phyloP scores from a whole-genome alignment of 768 basidiomycete genomes.

The Agaricus subrufescens region DNA sequence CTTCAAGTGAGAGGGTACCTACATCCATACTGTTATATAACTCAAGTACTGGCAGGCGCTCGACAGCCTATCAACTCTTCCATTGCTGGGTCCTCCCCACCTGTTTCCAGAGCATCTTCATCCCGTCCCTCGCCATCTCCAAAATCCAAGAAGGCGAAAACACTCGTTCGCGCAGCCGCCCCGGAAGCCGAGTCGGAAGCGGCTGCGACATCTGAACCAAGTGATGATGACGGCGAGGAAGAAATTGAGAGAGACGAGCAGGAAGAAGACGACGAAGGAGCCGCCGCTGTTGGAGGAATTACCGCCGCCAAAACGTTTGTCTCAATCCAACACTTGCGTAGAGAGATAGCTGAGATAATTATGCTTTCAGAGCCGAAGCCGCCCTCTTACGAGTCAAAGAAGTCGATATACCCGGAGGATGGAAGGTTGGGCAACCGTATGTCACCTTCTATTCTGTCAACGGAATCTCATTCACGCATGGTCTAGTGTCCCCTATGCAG shows the following conservation, averaged over 20 bases:
- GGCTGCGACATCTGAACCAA: slow-evolving; percentile 15
- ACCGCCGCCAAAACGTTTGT: slow-evolving; percentile 61
- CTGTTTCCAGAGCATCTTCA: not conserved
- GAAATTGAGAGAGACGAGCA: slow-evolving; percentile 15
- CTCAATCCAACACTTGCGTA: not conserved
- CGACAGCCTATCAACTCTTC: slow-evolving; percentile 4
- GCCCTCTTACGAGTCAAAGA: slow-evolving; percentile 56
- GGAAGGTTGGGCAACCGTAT: slow-evolving; percentile 83
- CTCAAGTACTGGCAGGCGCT: slow-evolving; percentile 3
- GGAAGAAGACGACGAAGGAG: slow-evolving; percentile 21
- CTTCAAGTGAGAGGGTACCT: not conserved
- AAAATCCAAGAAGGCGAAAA: slow-evolving; percentile 18
- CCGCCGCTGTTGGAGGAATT: slow-evolving; percentile 21
- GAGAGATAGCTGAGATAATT: not conserved
- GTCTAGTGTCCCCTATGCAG: slow-evolving; percentile 86
- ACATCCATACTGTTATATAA: not conserved
- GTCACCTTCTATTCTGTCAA: slow-evolving; percentile 23
- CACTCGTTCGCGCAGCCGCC: slow-evolving; percentile 10
- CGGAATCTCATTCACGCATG: not conserved
- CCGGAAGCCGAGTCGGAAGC: slow-evolving; percentile 23
- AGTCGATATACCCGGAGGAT: slow-evolving; percentile 75
- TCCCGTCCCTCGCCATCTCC: not conserved
- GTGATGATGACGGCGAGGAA: slow-evolving; percentile 28
- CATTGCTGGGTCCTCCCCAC: slow-evolving; percentile 2
- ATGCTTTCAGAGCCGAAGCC: slow-evolving; percentile 54